These are phyloP conservation scores for Monosporascus ibericus DNA, from an alignment of 2,329 filamentous ascomycete genomes.

Conservation along the genomic window DNA sequence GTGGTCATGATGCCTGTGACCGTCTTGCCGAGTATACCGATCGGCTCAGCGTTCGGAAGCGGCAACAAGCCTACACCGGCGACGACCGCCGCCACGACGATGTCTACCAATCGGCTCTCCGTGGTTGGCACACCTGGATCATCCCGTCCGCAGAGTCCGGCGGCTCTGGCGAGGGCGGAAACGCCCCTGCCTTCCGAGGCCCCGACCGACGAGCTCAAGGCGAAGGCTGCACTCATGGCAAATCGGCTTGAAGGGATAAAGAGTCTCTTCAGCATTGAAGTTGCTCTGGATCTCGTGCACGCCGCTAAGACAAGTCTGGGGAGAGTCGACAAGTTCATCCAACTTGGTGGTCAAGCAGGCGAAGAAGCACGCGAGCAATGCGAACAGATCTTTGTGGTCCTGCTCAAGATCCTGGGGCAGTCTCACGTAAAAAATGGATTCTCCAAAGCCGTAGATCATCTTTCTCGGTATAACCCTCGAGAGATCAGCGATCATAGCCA, in stretches of 20 bases:
- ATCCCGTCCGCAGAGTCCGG: conserved; percentile 39
- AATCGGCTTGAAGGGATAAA: conserved; percentile 90
- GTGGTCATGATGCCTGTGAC: conserved; percentile 99
- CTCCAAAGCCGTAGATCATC: conserved; percentile 83
- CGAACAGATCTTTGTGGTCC: conserved; percentile 75
- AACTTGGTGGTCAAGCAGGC: conserved; percentile 71
- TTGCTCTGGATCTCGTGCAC: conserved; percentile 85
- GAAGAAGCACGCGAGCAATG: conserved; percentile 85
- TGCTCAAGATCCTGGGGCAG: conserved; percentile 78
- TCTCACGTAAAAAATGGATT: conserved; percentile 91
- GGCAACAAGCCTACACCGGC: conserved; percentile 28
- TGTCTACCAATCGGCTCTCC: conserved; percentile 20
- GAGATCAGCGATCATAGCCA: conserved; percentile 67
- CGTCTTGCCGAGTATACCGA: conserved; percentile 66
- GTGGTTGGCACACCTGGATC: conserved; percentile 29
- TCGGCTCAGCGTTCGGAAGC: conserved; percentile 51
- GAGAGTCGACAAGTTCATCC: conserved; percentile 75
- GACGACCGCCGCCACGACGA: conserved; percentile 16
- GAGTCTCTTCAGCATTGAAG: conserved; percentile 91
- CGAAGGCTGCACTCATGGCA: conserved; percentile 97
- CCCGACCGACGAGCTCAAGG: conserved; percentile 85
- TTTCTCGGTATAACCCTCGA: conserved; percentile 85
- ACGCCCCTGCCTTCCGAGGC: conserved; percentile 54
- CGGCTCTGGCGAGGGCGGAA: conserved; percentile 34
- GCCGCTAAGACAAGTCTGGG: conserved; percentile 83